Percentiles rank a stretch among this genome's conserved stretches.
These are phyloP conservation scores for Uromyces viciae-fabae DNA, from an alignment of 1,284 basidiomycete genomes.

Conservation along the genomic window DNA sequence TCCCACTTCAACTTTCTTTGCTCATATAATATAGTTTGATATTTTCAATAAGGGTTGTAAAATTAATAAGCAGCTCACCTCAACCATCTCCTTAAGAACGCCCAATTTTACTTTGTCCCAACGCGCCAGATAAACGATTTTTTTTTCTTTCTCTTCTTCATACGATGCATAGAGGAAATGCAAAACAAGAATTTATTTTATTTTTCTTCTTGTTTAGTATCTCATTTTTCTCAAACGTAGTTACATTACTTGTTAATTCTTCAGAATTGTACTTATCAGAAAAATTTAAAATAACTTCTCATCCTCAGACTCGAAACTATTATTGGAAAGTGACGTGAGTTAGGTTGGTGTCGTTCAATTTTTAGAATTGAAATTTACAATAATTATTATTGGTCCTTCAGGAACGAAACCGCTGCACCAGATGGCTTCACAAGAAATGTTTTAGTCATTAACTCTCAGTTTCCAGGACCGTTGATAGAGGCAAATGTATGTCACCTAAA, in stretches of 20 bases:
- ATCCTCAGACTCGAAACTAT: not conserved
- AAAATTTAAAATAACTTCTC: constrained; percentile 14
- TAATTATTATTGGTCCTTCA: not conserved
- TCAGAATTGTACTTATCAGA: constrained; percentile 15
- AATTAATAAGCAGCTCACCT: too few species aligned
- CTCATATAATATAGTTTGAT: too few species aligned
- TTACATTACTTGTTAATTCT: not conserved
- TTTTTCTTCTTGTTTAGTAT: not conserved
- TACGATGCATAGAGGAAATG: not conserved
- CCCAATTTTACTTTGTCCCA: too few species aligned
- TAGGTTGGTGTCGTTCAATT: not conserved
- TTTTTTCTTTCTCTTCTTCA: not conserved
- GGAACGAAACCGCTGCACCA: constrained; percentile 17
- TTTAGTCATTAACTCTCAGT: constrained; percentile 59
- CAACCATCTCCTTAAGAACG: too few species aligned
- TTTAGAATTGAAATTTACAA: not conserved
- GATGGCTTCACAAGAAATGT: constrained; percentile 34
- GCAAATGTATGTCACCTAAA: constrained; percentile 1
- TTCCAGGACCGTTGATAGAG: constrained; percentile 60
- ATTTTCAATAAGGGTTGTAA: too few species aligned
- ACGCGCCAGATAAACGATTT: not conserved
- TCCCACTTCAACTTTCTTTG: too few species aligned
- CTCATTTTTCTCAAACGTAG: not conserved
- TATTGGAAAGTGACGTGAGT: constrained; percentile 18
- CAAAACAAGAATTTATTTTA: not conserved